These are phyloP conservation scores for Cercospora beticola DNA, from an alignment of 2,329 filamentous ascomycete species.

Conservation along the genomic window DNA sequence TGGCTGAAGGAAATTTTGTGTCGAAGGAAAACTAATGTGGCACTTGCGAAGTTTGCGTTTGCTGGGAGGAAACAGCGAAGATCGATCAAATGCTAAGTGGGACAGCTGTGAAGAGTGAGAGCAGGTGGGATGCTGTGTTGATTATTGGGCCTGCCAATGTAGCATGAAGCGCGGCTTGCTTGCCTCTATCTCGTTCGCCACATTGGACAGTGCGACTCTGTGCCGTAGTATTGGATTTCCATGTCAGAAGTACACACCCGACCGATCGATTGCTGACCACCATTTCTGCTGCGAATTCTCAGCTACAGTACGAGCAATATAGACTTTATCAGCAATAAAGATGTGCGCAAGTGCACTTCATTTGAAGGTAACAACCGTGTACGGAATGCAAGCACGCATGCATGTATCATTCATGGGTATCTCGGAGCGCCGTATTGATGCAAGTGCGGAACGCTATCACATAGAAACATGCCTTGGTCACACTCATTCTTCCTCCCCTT, in stretches of 20 bases:
- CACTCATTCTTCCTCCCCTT: not conserved
- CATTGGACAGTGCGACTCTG: not conserved
- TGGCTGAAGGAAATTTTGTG: not conserved
- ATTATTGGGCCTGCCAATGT: not conserved
- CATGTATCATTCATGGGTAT: not conserved
- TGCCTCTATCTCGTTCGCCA: not conserved
- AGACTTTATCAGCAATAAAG: not conserved
- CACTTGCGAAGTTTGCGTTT: not conserved
- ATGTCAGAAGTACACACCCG: not conserved
- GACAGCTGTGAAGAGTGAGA: not conserved
- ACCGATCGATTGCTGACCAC: not conserved
- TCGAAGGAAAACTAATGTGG: not conserved
- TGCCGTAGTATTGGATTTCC: not conserved
- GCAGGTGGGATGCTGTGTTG: not conserved
- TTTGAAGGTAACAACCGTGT: not conserved
- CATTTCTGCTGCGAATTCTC: not conserved
- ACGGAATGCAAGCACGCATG: not conserved
- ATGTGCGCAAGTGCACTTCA: not conserved
- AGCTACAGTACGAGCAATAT: not conserved
- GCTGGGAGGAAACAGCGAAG: not conserved
- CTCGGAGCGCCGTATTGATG: not conserved
- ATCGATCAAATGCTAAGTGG: not conserved
- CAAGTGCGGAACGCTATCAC: slow-evolving; percentile 4
- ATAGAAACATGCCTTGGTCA: not conserved
- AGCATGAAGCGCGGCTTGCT: not conserved